Evolutionary conservation across 257 asterid genomes (phyloP), one percentile per base, ranked within the genome.

Genomic region (Verbena officinalis): DNA sequence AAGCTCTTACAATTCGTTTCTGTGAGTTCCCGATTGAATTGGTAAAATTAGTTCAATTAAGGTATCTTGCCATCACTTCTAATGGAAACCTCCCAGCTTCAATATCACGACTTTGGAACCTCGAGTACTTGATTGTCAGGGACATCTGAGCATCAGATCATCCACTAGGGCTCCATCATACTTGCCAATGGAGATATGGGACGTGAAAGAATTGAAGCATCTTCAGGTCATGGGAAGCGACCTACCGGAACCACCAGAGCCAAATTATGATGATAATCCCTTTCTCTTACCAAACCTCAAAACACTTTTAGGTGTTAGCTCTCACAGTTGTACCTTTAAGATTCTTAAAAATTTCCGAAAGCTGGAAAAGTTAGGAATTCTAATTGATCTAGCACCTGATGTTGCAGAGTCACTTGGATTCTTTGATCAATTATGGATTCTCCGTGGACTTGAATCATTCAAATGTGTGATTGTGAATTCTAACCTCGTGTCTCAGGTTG

Each of bases 381-480:
- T 0, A 45, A 46, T 54, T 0, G 60, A 33, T 10, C 17, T 65
- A 3, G 52, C 34, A 4, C 65, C 38, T 0, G 39, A 64, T 8
- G 49, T 10, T 45, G 59, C 2, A 5, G 58, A 67, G 4, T 23
- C 59, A 7, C 11, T 68, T 14, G 3, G 14, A 8, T 11, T 8
- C 17, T 39, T 64, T 15, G 38, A 64, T 51, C 23, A 3, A 1
- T 11, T 68, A 20, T 22, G 30, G 42, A 4, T 3, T 11, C 66
- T 57, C 15, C 20, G 1, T 14, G 3, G 15, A 12, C 60, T 64
- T 14, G 59, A 38, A 58, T 20, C 36, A 20, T 34, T 58, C 24
- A 58, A 58, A 58, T 58, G 64, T 22, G 20, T 36, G 5, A 27
- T 68, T 44, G 31, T 68, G 66, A 58, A 57, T 48, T 66, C 73